These are phyloP conservation scores for Candida vaughaniae DNA, from an alignment of 805 yeast species.

Conservation along the genomic window DNA sequence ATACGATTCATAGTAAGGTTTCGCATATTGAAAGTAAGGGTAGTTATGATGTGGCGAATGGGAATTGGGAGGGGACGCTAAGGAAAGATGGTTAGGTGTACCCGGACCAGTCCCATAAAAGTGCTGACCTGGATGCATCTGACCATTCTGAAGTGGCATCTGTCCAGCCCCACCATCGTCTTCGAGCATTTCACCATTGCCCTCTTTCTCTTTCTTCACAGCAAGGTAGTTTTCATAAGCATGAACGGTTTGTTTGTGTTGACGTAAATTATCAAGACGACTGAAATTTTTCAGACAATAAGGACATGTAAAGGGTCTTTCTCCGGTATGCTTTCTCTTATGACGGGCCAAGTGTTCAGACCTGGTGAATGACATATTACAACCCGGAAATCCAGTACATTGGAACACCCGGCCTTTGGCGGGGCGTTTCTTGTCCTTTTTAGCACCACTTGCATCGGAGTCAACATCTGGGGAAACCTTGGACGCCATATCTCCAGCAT, in stretches of 20 bases:
- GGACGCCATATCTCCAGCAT: too few species aligned
- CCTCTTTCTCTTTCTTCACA: slow-evolving; percentile 14
- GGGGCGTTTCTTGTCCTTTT: slow-evolving; percentile 29
- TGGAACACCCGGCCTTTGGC: slow-evolving; percentile 69
- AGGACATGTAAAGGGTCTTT: slow-evolving; percentile 85
- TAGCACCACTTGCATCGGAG: too few species aligned
- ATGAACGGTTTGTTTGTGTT: slow-evolving; percentile 78
- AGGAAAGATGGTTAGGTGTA: slow-evolving; percentile 9
- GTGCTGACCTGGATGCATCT: not conserved
- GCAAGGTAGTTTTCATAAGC: slow-evolving; percentile 36
- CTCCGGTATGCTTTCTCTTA: slow-evolving; percentile 92
- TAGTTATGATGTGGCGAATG: slow-evolving; percentile 20
- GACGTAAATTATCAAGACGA: slow-evolving; percentile 83
- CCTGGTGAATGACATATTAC: slow-evolving; percentile 85
- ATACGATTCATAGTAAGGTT: not conserved
- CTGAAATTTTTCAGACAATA: slow-evolving; percentile 78
- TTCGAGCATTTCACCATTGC: not conserved
- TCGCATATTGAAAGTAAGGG: slow-evolving; percentile 14
- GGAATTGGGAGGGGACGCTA: slow-evolving; percentile 29
- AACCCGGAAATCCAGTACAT: slow-evolving; percentile 83
- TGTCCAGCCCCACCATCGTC: not conserved
- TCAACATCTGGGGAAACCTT: too few species aligned
- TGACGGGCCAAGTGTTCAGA: slow-evolving; percentile 93
- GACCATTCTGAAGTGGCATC: not conserved
- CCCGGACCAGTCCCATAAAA: too few species aligned